A percentile compares a stretch with the other conserved stretches of the same genome.
phyloP scores from a whole-genome alignment of 2,329 filamentous ascomycete genomes.

The Pseudogymnoascus pannorum region DNA sequence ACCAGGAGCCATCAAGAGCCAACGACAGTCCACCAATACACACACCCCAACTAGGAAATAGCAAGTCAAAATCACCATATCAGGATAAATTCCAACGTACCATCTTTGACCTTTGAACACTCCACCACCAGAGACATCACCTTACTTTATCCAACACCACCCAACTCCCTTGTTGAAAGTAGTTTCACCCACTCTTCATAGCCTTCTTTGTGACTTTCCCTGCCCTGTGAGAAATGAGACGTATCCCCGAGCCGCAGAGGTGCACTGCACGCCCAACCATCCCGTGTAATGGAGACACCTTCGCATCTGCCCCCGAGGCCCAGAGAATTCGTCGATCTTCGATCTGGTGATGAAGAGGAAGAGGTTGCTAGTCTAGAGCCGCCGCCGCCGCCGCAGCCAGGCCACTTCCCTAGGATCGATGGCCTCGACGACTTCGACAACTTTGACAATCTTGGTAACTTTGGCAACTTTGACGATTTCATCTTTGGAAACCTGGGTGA shows the following conservation, averaged over 20 bases:
- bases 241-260: not conserved
- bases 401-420: not conserved
- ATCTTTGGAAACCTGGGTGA: no score
- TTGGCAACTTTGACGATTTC: not conserved
- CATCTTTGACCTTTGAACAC: not conserved
- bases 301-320: not conserved
- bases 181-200: not conserved
- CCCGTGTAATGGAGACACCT: not conserved
- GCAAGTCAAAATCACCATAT: not conserved
- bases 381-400: not conserved
- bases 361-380: not conserved
- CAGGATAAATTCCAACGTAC: not conserved
- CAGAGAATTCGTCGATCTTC: not conserved
- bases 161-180: not conserved
- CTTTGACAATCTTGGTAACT: not conserved
- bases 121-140: not conserved
- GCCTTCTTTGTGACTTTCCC: not conserved
- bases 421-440: not conserved
- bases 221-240: not conserved
- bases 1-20: not conserved
- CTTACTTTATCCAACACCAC: not conserved
- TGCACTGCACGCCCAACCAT: not conserved
- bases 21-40: not conserved
- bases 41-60: not conserved
- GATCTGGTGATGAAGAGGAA: not conserved